Percentiles rank a stretch among this genome's conserved stretches.
These are phyloP conservation scores for Kurtzmaniella quercitrusa DNA, from an alignment of 1,139 yeast species.

Conservation along the genomic window DNA sequence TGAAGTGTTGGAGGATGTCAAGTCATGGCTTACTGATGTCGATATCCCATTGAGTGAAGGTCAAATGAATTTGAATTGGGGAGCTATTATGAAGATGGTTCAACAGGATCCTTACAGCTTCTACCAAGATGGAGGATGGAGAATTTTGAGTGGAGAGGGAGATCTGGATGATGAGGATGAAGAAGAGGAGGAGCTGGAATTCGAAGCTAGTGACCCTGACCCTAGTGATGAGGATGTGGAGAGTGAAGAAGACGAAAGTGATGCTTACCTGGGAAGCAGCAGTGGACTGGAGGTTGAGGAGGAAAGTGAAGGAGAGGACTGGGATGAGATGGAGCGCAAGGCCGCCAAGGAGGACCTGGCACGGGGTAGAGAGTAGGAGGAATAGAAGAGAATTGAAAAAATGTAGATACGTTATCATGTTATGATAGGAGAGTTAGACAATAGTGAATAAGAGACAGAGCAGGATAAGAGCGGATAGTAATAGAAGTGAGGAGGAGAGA, in stretches of 20 bases:
- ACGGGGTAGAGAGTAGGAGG: constrained; percentile 21
- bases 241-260: constrained; percentile 55
- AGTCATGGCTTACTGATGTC: constrained; percentile 94
- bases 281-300: constrained; percentile 32
- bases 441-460: too few relatives aligned
- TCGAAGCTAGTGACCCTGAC: constrained; percentile 59
- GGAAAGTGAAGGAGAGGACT: constrained; percentile 62
- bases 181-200: constrained; percentile 57
- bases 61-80: constrained; percentile 94
- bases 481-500: too few relatives aligned
- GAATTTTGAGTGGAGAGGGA: constrained; percentile 72
- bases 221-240: constrained; percentile 73
- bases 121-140: constrained; percentile 95
- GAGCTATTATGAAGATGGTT: constrained; percentile 90
- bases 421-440: not conserved
- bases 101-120: constrained; percentile 91
- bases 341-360: constrained; percentile 51
- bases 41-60: constrained; percentile 95
- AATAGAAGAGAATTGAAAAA: not conserved
- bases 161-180: constrained; percentile 61
- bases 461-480: too few relatives aligned
- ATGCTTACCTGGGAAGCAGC: constrained; percentile 34
- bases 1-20: constrained; percentile 86
- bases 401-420: too few relatives aligned
- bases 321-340: constrained; percentile 71